Evolutionary conservation across 257 asterid genomes (phyloP), one percentile per base, ranked within the genome.

Genomic region (Primulina eburnea): DNA sequence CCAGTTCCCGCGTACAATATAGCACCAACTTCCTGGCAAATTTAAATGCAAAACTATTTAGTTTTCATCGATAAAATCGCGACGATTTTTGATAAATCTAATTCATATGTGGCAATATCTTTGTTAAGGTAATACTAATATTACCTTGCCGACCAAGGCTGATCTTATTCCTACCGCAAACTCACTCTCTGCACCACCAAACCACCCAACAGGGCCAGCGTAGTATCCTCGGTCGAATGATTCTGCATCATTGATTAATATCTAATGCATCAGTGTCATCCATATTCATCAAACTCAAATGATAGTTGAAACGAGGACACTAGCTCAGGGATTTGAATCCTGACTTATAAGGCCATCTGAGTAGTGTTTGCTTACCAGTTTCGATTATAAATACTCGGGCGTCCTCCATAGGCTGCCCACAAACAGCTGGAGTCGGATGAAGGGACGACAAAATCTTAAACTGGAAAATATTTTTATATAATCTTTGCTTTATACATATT

Each of bases 141-240:
- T 55, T 62, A 91, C 99, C 92, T 84, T 89, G 67, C 88, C 95
- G 61, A 94, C 90, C 81, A 94, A 85, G 74, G 99, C 95, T 17
- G 99, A 91, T 75, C 99, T 82, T 75, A 94, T 94, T 84, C 99
- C 99, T 62, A 94, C 99, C 26, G 97, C 87, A 84, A 94, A 94
- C 81, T 94, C 97, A 38, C 99, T 94, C 83, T 88, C 95, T 62
- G 80, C 88, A 58, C 99, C 97, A 60, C 99, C 97, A 74, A 94
- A 94, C 94, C 93, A 94, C 60, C 99, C 99, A 64, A 94, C 93
- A 28, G 99, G 99, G 67, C 97, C 99, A 67, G 99, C 99, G 74
- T 94, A 94, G 95, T 91, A 79, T 78, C 99, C 99, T 69, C 99
- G 87, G 80, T 94, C 99, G 70, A 94, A 94, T 85, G 76, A 81